Evolutionary conservation across 73 alveolate species (phyloP).

Genomic region (Vitrella brassicaformis): DNA sequence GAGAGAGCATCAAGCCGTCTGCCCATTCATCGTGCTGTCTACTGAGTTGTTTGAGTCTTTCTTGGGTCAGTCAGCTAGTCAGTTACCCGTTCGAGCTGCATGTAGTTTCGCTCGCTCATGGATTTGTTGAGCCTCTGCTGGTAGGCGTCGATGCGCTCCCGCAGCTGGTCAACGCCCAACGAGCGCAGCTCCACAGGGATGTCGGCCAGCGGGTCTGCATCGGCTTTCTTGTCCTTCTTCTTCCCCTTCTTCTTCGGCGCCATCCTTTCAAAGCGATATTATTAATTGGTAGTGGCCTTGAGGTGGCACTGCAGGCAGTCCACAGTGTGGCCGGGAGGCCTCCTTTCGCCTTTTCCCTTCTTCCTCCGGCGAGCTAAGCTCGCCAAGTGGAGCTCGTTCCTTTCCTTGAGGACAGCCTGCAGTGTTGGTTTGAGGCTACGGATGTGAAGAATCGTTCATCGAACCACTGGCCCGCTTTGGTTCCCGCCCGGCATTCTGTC

Average conservation of each 20-base stretch:
- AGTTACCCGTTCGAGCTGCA: slow-evolving; percentile 62
- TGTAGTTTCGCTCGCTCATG: slow-evolving; percentile 48
- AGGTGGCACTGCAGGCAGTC: not conserved
- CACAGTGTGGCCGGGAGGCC: not conserved
- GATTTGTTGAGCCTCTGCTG: slow-evolving; percentile 29
- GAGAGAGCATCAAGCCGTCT: not conserved
- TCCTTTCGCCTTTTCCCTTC: no score
- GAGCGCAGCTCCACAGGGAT: slow-evolving; percentile 13
- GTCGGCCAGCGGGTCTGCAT: slow-evolving; percentile 55
- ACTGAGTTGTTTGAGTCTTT: slow-evolving; percentile 22
- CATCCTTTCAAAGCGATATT: not conserved
- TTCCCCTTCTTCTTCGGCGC: not conserved
- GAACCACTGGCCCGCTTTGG: no score
- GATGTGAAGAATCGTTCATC: not conserved
- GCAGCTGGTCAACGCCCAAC: slow-evolving; percentile 8
- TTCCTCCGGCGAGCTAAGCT: no score
- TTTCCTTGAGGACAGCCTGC: not conserved
- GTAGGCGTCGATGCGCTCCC: slow-evolving; percentile 28
- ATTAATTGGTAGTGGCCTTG: not conserved
- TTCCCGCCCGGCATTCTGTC: no score
- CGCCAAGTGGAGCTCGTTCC: no score
- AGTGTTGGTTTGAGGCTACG: not conserved
- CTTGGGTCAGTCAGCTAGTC: slow-evolving; percentile 25
- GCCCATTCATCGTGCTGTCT: not conserved
- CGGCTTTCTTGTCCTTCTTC: slow-evolving; percentile 40